Base-by-base conservation (phyloP, 1,284 basidiomycete species). In the Papiliotrema terrestris region DNA sequence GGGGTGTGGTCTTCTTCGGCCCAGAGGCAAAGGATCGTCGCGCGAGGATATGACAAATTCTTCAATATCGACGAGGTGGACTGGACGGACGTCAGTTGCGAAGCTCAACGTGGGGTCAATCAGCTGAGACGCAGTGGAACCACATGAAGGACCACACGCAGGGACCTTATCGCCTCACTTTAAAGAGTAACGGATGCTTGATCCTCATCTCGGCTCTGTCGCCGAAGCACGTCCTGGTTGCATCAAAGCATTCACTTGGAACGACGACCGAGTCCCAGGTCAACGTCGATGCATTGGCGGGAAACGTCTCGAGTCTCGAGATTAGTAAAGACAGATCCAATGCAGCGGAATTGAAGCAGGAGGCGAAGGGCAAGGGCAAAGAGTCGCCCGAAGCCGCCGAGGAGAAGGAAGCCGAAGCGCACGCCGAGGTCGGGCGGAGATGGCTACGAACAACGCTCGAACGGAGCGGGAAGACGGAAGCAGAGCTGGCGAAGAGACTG, bases 101-200 rank as follows among this genome's bases (percentile, higher is more conserved):
- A n/a, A n/a, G n/a, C 13, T 13, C 17, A 20, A 38, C 45, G 25
- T 2, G 22, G 14, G 38, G n/a, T 5, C 36, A 22, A 19, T n/a
- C 41, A n/a, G 43, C 23, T 54, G 25, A 54, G 55, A 32, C 49
- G 13, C 66, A 97, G 91, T 96, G 93, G 94, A 72, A 80, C 0
- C 81, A 86, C 0, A 80, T 97, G 41, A 80, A 86, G 56, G 74
- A 78, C 5, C 83, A 91, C 61, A 93, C 93, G 0, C 78, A 80
- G 0, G 77, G 88, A 0, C 91, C 94, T 0, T 99, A 97, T 69
- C 85, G 86, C 6, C 80, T 98, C 15, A 93, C 95, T 0, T 82
- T 95, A 59, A 99, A 98, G 75, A 92, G 91, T 1, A 99, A 98
- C 61, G 96, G 95, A 1, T 99, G 96, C 73, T 93, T 98, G 74